phyloP scores from a whole-genome alignment of 176 grass and related monocot genomes.

The Triticum aestivum region IWGSC_CS_RefSeq_v2.1 NC_057798.1:45257795-45258294 shows the following conservation, averaged over 20 bases:
- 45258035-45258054: background rate
- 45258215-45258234: conserved; percentile 27
- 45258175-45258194: background rate
- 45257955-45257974: too few relatives aligned
- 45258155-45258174: background rate
- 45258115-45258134: background rate
- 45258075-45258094: background rate
- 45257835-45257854: background rate
- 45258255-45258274: conserved; percentile 19
- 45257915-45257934: background rate
- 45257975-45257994: background rate
- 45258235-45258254: conserved; percentile 6
- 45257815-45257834: background rate
- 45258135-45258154: background rate
- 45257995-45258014: background rate
- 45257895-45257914: background rate
- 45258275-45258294: background rate
- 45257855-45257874: background rate
- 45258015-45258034: background rate
- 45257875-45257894: background rate
- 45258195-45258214: background rate
- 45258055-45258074: background rate
- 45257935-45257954: background rate
- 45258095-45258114: background rate
- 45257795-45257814: background rate